phyloP scores from a whole-genome alignment of 73 alveolate species.

The Tetrahymena malaccensis region DNA sequence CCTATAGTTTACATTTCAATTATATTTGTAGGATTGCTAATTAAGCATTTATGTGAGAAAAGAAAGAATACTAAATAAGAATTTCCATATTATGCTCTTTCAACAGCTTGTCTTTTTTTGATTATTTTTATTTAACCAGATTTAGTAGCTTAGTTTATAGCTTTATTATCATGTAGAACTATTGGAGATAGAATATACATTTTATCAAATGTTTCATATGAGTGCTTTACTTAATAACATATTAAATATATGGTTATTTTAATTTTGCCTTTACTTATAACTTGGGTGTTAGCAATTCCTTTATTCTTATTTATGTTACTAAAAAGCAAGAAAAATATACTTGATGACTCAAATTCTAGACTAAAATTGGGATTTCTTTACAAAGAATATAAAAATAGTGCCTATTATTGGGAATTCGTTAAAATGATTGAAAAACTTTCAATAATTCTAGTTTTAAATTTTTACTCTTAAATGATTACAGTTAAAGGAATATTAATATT shows the following conservation, averaged over 20 bases:
- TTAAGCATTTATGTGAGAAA: background rate
- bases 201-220: background rate
- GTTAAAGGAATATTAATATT: background rate
- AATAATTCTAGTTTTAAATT: background rate
- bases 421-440: background rate
- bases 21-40: background rate
- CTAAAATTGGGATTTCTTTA: conserved; percentile 13
- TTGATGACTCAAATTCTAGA: background rate
- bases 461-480: background rate
- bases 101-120: background rate
- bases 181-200: background rate
- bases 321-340: background rate
- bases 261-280: conserved; percentile 1
- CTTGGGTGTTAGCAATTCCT: conserved; percentile 19
- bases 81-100: background rate
- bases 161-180: conserved; percentile 4
- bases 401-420: conserved; percentile 26
- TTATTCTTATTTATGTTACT: background rate
- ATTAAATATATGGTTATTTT: background rate
- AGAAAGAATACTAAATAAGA: background rate
- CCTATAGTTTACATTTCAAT: background rate
- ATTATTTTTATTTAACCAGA: background rate
- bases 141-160: background rate
- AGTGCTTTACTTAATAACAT: conserved; percentile 9
- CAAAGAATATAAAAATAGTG: background rate